Base-by-base conservation (phyloP, 2,329 filamentous ascomycete species). In the Ilyonectria robusta region DNA sequence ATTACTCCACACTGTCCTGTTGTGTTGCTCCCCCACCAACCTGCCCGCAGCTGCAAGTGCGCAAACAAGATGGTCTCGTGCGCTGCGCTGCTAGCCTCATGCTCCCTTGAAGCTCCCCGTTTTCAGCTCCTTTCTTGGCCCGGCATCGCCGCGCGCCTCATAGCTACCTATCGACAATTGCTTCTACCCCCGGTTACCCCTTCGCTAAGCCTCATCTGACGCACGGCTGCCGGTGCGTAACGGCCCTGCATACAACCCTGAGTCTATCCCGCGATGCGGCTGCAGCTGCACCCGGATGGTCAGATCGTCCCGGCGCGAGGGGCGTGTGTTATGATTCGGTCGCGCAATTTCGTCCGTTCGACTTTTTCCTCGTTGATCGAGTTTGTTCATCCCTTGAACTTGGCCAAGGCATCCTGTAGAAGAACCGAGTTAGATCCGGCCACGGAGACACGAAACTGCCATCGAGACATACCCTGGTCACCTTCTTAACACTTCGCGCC, bases 401-500 rank as follows among this genome's bases (percentile, higher is more conserved):
- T 92, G 65, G 89, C 86, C 37, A 93, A 81, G 11, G 90, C 86
- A 72, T 90, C 88, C 91, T 93, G 60, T 26, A 13, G 10, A 7
- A 59, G 4, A 35, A 19, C 23, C 4, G 44, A 26, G 29, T 76
- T 54, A 75, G 70, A 50, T 59, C 21, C 26, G 48, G 46, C 33
- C 35, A 8, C 37, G 11, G n/a, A 42, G 48, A 35, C 33, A 40
- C 8, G 61, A 33, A 66, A 62, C 53, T 29, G 26, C 23, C 23
- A 8, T 46, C 42, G 47, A 47, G 65, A 81, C 89, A 67, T 83
- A 94, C 92, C 79, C 92, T 89, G 2, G 93, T 93, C 53, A 93
- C 93, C 78, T 92, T 95, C 78, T 90, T 90, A 55, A 97, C 88
- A 68, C 91, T 93, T 75, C 90, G 90, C 2, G 92, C 91, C n/a